These are phyloP conservation scores for Rhizomucor pusillus DNA, from an alignment of 371 early-diverging fungal genomes.

Conservation along the genomic window DNA sequence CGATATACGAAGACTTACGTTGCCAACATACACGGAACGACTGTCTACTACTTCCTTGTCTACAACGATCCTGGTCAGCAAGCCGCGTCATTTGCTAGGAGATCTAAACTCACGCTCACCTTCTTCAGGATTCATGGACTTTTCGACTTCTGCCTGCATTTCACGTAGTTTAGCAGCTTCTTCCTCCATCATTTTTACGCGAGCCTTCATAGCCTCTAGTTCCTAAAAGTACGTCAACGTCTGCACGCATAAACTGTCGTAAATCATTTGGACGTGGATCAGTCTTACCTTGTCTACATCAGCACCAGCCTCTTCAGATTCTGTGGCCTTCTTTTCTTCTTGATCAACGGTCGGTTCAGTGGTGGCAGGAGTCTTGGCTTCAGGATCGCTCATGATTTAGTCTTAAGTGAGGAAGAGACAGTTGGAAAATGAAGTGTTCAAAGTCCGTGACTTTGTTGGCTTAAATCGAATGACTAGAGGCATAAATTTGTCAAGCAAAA, in stretches of 20 bases:
- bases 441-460: too few relatives aligned
- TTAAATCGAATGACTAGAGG: too few relatives aligned
- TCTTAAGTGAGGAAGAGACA: background rate
- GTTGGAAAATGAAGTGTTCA: too few relatives aligned
- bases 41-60: slow-evolving; percentile 85
- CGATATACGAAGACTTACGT: slow-evolving; percentile 72
- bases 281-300: slow-evolving; percentile 37
- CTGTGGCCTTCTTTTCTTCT: slow-evolving; percentile 11
- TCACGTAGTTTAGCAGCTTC: slow-evolving; percentile 93
- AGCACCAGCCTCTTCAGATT: slow-evolving; percentile 15
- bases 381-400: slow-evolving; percentile 13
- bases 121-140: slow-evolving; percentile 70
- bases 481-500: too few relatives aligned
- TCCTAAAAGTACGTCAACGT: slow-evolving; percentile 32
- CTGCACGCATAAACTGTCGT: background rate
- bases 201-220: slow-evolving; percentile 83
- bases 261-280: background rate
- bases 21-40: slow-evolving; percentile 95
- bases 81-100: background rate
- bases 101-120: slow-evolving; percentile 26
- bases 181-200: slow-evolving; percentile 90
- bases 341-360: slow-evolving; percentile 4
- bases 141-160: slow-evolving; percentile 88
- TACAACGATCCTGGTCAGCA: slow-evolving; percentile 5
- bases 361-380: slow-evolving; percentile 5